phyloP scores from a whole-genome alignment of 805 yeast species.

The Saccharomycopsis oosterbeekiorum region DNA sequence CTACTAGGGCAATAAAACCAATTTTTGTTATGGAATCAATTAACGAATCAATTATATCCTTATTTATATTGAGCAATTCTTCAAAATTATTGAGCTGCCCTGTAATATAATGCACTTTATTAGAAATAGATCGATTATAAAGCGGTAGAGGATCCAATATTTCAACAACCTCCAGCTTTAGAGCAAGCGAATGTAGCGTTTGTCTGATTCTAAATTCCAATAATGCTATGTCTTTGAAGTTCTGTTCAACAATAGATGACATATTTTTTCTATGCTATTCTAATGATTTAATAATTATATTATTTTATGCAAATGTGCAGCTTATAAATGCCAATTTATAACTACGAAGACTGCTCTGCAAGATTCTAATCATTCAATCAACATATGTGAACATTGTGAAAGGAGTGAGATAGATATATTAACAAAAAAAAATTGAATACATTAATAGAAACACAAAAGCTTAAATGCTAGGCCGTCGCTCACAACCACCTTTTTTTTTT shows the following conservation, averaged over 20 bases:
- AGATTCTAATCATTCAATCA: too few relatives aligned
- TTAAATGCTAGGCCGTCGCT: background rate
- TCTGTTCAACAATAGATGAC: background rate
- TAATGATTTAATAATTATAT: background rate
- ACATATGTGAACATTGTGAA: too few relatives aligned
- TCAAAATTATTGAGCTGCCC: background rate
- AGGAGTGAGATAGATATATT: too few relatives aligned
- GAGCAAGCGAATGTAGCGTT: background rate
- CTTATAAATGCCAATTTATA: too few relatives aligned
- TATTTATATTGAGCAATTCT: background rate
- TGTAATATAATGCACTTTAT: background rate
- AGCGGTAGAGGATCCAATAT: background rate
- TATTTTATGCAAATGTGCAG: too few relatives aligned
- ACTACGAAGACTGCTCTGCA: background rate
- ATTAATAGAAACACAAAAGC: background rate
- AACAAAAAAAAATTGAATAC: background rate
- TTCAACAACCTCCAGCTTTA: background rate
- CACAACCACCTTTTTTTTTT: background rate
- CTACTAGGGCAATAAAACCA: conserved; percentile 6
- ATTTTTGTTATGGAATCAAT: background rate
- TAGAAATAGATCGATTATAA: background rate
- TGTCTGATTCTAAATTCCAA: background rate
- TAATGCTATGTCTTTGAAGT: background rate
- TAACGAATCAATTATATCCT: background rate
- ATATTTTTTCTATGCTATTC: background rate